Percentiles rank a stretch among this genome's conserved stretches.
Evolutionary conservation across 345 rosid species (phyloP).

Genomic region (thale cress (Arabidopsis thaliana)): DNA sequence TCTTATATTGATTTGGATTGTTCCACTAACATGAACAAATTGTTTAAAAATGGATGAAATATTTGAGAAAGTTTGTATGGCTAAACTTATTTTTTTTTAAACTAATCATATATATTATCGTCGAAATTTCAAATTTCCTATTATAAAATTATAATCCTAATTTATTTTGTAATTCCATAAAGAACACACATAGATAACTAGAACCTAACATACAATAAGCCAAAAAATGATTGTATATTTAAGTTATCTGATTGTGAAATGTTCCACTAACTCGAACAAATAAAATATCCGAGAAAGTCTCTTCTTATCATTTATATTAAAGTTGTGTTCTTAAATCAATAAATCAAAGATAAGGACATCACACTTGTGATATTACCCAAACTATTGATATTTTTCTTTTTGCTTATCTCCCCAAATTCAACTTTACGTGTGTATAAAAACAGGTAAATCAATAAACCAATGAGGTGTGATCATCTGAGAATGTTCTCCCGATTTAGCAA

Average conservation of each 20-base stretch:
- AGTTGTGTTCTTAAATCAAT: constrained; percentile 12
- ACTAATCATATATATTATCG: background rate
- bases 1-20: background rate
- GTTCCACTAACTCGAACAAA: constrained; percentile 18
- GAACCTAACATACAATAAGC: background rate
- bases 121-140: background rate
- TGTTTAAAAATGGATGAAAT: background rate
- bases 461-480: constrained; percentile 11
- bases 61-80: background rate
- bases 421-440: constrained; percentile 19
- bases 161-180: background rate
- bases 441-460: constrained; percentile 1
- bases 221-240: background rate
- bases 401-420: constrained; percentile 1
- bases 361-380: constrained; percentile 10
- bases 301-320: constrained; percentile 33
- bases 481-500: constrained; percentile 31
- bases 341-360: constrained; percentile 25
- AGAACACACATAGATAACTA: background rate
- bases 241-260: constrained; percentile 9
- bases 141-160: background rate
- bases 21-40: background rate
- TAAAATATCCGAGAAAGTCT: constrained; percentile 24
- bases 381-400: background rate
- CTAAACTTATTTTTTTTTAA: no score